Evolutionary conservation across 1,139 yeast species (phyloP), one percentile per base, ranked within the genome.

Genomic region (Taphrina communis): DNA sequence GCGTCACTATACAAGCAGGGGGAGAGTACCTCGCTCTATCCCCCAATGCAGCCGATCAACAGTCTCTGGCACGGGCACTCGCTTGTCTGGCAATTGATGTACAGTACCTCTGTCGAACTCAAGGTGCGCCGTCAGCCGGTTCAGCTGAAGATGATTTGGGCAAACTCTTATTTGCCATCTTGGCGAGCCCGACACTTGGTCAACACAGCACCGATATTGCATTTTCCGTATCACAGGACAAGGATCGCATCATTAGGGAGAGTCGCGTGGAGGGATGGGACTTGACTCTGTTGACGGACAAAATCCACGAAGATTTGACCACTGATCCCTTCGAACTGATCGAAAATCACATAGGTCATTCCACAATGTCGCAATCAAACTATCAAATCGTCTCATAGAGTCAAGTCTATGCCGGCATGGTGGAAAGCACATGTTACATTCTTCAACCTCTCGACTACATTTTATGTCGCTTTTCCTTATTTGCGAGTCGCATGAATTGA

Each of bases 391-490:
- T 50, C 31, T 25, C 31, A 2, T 25, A 25, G 31, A 25, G 31
- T 25, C 31, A 25, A 25, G 31, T 25, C 31, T 2, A 4, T 25
- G 4, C 4, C 31, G 31, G 31, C 31, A 25, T 25, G 31, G 31
- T 25, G 31, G 31, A 4, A 25, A 25, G 31, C 31, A 25, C 31
- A 25, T 25, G 31, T 2, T 25, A 25, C 31, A 25, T 25, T 25
- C 31, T 4, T 25, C 31, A 25, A 25, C 4, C 31, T 25, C 31
- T 11, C n/a, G 11, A 8, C n/a, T n/a, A 62, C 44, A 62, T 42
- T 48, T 67, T 67, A 48, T 67, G 70, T 46, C 52, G 53, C 58
- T 55, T 67, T 35, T 63, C 48, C 42, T 65, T 65, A n/a, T 25
- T 19, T 7, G 62, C 68, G 9, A 67, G 48, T 17, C 60, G 56